Percentiles rank a stretch among this genome's conserved stretches.
phyloP scores from a whole-genome alignment of 345 rosid species.

The Leavenworthia alabamica region DNA sequence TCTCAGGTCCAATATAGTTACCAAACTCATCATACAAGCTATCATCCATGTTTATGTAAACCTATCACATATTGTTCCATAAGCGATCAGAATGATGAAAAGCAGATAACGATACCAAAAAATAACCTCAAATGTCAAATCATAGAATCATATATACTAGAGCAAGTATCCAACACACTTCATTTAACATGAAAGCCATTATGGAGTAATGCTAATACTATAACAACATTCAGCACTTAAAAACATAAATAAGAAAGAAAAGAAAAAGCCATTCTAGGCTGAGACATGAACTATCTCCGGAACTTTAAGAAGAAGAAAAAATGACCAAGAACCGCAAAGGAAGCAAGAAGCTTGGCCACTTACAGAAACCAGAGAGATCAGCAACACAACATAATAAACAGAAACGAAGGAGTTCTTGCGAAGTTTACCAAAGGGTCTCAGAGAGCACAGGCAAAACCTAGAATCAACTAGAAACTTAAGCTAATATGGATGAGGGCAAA shows the following conservation, averaged over 20 bases:
- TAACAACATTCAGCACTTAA: background rate
- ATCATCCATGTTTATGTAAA: constrained; percentile 62
- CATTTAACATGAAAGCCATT: background rate
- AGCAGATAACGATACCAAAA: background rate
- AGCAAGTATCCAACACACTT: background rate
- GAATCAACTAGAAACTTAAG: background rate
- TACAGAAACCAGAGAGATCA: background rate
- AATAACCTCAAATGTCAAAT: background rate
- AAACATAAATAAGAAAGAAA: no score
- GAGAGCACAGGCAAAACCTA: background rate
- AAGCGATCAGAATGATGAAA: background rate
- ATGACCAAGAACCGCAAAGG: no score
- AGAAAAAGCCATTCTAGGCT: no score
- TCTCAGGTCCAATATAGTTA: constrained; percentile 94
- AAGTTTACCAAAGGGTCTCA: background rate
- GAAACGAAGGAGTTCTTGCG: background rate
- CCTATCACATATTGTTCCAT: constrained; percentile 3
- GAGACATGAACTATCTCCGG: background rate
- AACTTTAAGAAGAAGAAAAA: no score
- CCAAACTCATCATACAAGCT: constrained; percentile 97
- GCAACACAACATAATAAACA: background rate
- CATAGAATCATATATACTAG: background rate
- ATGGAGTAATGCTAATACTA: background rate
- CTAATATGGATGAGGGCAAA: background rate
- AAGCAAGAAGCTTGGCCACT: background rate